Evolutionary conservation across 148 eudicot species (phyloP), one percentile per base, ranked within the genome.

Genomic region (Camellia sinensis): DNA sequence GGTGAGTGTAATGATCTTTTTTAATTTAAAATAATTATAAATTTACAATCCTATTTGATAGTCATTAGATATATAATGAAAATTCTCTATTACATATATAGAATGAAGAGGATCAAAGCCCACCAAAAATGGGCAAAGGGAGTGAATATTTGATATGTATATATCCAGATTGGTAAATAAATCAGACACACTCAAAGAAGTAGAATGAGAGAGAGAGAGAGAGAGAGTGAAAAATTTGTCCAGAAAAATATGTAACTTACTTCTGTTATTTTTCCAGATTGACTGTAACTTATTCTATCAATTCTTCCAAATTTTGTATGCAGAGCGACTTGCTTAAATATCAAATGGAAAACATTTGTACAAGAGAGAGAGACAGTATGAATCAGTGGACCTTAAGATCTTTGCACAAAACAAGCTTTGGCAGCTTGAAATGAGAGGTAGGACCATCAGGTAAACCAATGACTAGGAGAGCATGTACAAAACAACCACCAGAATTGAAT

Each of bases 371-470:
- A 54, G 73, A 41, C 71, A 40, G 44, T 2, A 22, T 19, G 3
- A 53, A 66, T 11, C 48, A 40, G 15, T 45, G 18, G 37, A 95
- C 99, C 97, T 93, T 95, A 76, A 95, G 86, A 82, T 95, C 99
- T 85, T 95, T 95, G 77, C 97, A 89, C 78, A 95, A 84, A 73
- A 89, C 89, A 83, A 95, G 97, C 56, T 82, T 93, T 59, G 97
- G 87, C 43, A 95, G 95, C 84, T 95, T 93, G 85, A 95, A 95
- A 84, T 95, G 99, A 2, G 99, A 97, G 11, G 99, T 95, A 70
- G 99, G 99, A 73, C 99, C 97, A 85, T 93, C 90, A 84, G 99
- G 98, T 80, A 95, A 87, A 48, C 90, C 97, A 71, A 93, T 87
- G 46, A 95, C 60, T 41, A 93, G 75, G 50, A 95, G 92, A 83